Conservation (phyloP, 2,329 filamentous ascomycete genomes). For the Pestalotiopsis sp. region DNA sequence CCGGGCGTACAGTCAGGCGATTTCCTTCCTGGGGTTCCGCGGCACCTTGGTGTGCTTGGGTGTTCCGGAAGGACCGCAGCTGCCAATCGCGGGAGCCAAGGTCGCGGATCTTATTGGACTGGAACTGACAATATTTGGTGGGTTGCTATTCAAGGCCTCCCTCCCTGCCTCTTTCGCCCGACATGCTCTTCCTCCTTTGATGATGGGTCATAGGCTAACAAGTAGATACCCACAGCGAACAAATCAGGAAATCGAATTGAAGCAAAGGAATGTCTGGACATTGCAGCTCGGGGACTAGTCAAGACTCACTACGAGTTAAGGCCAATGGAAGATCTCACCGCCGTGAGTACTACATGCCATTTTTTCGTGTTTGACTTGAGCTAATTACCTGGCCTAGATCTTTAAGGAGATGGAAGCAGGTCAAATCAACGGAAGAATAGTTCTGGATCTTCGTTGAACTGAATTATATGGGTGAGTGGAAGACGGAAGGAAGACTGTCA, state of each 20-base stretch:
- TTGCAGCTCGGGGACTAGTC: conserved; percentile 49
- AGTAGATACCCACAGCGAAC: not conserved
- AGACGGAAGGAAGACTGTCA: not conserved
- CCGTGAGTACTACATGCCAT: not conserved
- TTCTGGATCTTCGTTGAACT: conserved; percentile 39
- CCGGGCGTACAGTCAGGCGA: conserved; percentile 50
- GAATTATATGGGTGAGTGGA: not conserved
- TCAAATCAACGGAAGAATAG: conserved; percentile 46
- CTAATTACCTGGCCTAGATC: conserved; percentile 44
- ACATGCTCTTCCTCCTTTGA: conserved; percentile 37
- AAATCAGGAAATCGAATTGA: conserved; percentile 47
- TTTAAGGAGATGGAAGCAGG: conserved; percentile 48
- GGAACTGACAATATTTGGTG: conserved; percentile 41
- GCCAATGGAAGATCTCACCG: conserved; percentile 2
- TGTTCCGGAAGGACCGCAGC: conserved; percentile 47
- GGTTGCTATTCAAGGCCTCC: not conserved
- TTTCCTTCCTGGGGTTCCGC: conserved; percentile 49
- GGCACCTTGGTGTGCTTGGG: conserved; percentile 56
- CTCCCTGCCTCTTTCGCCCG: conserved; percentile 36
- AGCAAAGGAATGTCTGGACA: conserved; percentile 49
- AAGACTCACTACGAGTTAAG: conserved; percentile 26
- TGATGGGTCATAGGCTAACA: not conserved
- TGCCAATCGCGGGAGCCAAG: conserved; percentile 46
- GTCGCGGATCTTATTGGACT: conserved; percentile 43
- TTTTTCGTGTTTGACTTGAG: not conserved